phyloP scores from a whole-genome alignment of 2,329 filamentous ascomycete genomes.

The Pyricularia sp. region DNA sequence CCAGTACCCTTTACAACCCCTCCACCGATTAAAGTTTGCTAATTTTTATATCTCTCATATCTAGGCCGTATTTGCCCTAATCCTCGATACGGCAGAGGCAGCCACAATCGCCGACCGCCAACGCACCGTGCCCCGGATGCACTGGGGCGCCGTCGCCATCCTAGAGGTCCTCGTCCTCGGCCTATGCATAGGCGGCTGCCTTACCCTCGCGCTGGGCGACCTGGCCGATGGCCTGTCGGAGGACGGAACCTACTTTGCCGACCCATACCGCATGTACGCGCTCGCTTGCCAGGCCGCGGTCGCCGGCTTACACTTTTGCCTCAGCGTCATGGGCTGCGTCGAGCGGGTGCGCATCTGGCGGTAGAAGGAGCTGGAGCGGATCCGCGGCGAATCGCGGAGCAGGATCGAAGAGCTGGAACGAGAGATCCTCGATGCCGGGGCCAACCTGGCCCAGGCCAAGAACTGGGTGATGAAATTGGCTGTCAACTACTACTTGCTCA shows the following conservation, averaged over 20 bases:
- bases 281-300: constrained; percentile 1
- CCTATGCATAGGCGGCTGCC: constrained; percentile 3
- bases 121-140: constrained; percentile 1
- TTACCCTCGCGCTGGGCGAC: constrained; percentile 2
- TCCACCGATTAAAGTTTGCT: neutral
- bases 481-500: neutral
- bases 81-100: constrained; percentile 3
- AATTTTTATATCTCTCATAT: no score
- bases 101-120: neutral
- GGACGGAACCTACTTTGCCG: constrained; percentile 2
- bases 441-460: neutral
- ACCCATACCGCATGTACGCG: constrained; percentile 4
- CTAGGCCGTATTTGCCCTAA: constrained; percentile 1
- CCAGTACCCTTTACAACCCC: neutral
- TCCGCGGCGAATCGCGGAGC: no score
- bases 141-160: constrained; percentile 1
- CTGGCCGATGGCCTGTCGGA: neutral
- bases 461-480: neutral
- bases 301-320: neutral
- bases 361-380: neutral
- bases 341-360: constrained; percentile 2
- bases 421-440: neutral
- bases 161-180: constrained; percentile 2
- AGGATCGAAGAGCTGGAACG: neutral
- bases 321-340: constrained; percentile 2